Conservation (phyloP, 306 rosid genomes). For the Ormosia semicastrata region DNA sequence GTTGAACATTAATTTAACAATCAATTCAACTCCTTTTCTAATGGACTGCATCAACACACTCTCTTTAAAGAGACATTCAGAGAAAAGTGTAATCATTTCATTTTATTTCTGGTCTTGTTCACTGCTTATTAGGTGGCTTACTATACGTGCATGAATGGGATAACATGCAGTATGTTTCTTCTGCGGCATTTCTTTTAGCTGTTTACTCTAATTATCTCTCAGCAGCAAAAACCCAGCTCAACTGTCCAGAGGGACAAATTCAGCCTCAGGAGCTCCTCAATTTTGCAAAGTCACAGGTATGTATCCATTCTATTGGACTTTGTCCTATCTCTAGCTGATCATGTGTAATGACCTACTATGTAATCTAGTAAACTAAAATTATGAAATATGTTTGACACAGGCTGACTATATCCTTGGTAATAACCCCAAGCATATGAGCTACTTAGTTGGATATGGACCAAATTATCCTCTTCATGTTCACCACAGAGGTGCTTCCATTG, state of each 20-base stretch:
- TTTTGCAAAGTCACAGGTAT: conserved; percentile 63
- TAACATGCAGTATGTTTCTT: conserved; percentile 82
- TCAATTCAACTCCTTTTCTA: neutral
- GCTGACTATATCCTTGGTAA: conserved; percentile 85
- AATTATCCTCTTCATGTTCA: conserved; percentile 71
- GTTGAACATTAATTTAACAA: neutral
- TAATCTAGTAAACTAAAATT: neutral
- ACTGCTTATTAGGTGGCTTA: conserved; percentile 56
- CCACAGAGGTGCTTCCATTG: conserved; percentile 85
- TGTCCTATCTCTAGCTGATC: neutral
- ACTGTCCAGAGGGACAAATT: conserved; percentile 67
- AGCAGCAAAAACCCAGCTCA: conserved; percentile 52
- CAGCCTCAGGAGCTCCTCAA: conserved; percentile 72
- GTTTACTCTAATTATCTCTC: conserved; percentile 73
- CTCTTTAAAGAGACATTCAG: neutral
- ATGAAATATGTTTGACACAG: conserved; percentile 23
- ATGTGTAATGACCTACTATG: neutral
- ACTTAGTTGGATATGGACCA: conserved; percentile 73
- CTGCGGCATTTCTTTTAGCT: conserved; percentile 67
- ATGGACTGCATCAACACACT: neutral
- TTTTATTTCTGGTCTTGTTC: neutral
- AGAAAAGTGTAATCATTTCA: neutral
- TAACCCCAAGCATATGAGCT: conserved; percentile 71
- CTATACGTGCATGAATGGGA: conserved; percentile 78
- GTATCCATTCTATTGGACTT: neutral